Percentiles rank a stretch among this genome's conserved stretches.
Conservation (phyloP, 179 eudicot genomes). For the Heliamphora pulchella region DNA sequence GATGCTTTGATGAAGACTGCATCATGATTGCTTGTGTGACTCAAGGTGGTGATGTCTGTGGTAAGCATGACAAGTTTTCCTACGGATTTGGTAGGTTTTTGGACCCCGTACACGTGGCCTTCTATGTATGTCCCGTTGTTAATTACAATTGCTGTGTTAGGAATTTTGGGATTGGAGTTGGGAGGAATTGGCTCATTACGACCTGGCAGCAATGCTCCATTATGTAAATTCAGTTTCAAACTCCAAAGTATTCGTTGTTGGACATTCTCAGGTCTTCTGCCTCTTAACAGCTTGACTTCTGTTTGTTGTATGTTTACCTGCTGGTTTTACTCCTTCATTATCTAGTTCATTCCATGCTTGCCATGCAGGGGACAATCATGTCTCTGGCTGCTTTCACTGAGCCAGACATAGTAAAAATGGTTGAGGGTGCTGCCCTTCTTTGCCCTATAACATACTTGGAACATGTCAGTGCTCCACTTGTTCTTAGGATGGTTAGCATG, state of each 20-base stretch:
- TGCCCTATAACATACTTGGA: conserved; percentile 88
- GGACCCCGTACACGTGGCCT: no score
- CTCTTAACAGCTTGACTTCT: conserved; percentile 14
- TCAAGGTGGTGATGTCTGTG: no score
- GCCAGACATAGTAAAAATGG: conserved; percentile 66
- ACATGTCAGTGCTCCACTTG: conserved; percentile 68
- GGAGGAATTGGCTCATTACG: conserved; percentile 88
- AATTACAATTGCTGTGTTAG: no score
- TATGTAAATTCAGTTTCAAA: conserved; percentile 44
- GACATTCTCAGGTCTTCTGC: conserved; percentile 81
- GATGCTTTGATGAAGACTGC: no score
- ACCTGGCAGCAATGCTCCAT: conserved; percentile 69
- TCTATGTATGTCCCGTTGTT: no score
- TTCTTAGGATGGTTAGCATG: conserved; percentile 59
- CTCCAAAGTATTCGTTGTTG: conserved; percentile 66
- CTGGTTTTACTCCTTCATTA: conserved; percentile 6
- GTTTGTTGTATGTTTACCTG: conserved; percentile 8
- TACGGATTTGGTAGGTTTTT: no score
- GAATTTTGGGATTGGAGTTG: conserved; percentile 99
- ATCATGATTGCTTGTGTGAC: no score
- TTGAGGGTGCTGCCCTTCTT: conserved; percentile 90
- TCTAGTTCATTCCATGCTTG: conserved; percentile 7
- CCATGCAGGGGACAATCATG: conserved; percentile 81
- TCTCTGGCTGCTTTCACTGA: conserved; percentile 89
- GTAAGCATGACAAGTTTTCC: no score